A percentile compares a stretch with the other conserved stretches of the same genome.
phyloP scores from a whole-genome alignment of 495 filamentous ascomycete genomes.

The Podospora bellae-mahoneyi region DNA sequence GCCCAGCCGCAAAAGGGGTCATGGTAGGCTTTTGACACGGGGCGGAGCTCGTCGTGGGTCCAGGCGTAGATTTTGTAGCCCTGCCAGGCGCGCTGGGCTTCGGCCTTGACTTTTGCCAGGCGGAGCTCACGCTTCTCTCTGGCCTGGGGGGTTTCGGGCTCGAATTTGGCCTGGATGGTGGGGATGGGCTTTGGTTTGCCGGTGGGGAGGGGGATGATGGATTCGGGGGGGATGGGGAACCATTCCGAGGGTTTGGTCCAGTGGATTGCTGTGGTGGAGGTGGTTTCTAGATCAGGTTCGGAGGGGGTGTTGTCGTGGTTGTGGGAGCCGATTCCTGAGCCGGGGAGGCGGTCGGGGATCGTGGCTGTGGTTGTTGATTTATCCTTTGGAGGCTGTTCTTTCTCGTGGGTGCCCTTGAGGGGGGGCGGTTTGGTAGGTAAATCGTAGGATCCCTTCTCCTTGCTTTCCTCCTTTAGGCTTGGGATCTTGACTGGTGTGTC shows the following conservation, averaged over 20 bases:
- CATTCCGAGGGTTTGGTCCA: conserved; percentile 70
- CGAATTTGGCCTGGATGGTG: conserved; percentile 69
- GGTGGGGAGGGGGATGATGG: conserved; percentile 72
- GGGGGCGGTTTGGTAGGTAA: conserved; percentile 25
- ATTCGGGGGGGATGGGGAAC: conserved; percentile 66
- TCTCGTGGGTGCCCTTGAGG: not conserved
- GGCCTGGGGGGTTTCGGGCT: conserved; percentile 56
- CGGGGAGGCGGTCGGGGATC: conserved; percentile 14
- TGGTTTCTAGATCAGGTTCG: conserved; percentile 11
- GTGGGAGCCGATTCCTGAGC: conserved; percentile 8
- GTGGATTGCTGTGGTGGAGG: conserved; percentile 45
- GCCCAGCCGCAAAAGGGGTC: conserved; percentile 94
- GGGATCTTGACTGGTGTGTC: conserved; percentile 34
- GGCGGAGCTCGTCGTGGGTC: conserved; percentile 78
- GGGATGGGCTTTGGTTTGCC: conserved; percentile 66
- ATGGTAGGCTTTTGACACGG: conserved; percentile 56
- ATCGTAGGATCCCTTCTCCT: conserved; percentile 25
- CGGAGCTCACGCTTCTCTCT: conserved; percentile 61
- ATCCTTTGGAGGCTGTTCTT: not conserved
- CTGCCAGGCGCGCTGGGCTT: conserved; percentile 75
- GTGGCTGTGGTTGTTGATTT: conserved; percentile 5
- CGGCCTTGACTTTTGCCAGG: conserved; percentile 66
- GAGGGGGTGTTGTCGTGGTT: conserved; percentile 13
- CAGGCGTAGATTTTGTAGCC: conserved; percentile 82
- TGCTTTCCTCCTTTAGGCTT: conserved; percentile 36